phyloP scores from a whole-genome alignment of 2,329 filamentous ascomycete genomes.

The Arthrinium puccinioides region DNA sequence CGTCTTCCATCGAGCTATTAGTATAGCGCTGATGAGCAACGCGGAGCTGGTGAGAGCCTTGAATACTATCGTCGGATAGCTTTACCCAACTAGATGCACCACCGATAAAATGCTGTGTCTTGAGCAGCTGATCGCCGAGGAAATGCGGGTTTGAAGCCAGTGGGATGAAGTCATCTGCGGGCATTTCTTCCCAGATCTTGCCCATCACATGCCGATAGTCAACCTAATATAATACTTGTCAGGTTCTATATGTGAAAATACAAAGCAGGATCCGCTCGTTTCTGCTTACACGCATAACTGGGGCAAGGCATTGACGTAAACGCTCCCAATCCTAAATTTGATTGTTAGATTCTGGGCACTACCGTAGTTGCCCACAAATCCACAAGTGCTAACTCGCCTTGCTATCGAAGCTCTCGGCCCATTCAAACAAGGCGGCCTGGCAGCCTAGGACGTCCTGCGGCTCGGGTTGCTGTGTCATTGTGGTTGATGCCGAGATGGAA shows the following conservation, averaged over 20 bases:
- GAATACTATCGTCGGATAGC: constrained; percentile 37
- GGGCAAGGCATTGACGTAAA: constrained; percentile 23
- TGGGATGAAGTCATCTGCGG: constrained; percentile 42
- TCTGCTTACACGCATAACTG: constrained; percentile 35
- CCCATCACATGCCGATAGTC: constrained; percentile 32
- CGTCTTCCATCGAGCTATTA: constrained; percentile 34
- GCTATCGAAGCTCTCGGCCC: constrained; percentile 34
- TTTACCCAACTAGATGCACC: constrained; percentile 44
- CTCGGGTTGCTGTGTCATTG: too few relatives aligned
- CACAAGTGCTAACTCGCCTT: constrained; percentile 7
- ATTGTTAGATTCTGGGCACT: neutral
- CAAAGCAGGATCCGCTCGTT: too few relatives aligned
- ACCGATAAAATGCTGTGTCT: constrained; percentile 51
- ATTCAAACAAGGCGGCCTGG: constrained; percentile 29
- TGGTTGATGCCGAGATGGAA: too few relatives aligned
- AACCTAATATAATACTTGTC: too few relatives aligned
- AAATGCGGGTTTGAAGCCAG: constrained; percentile 45
- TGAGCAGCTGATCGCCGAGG: constrained; percentile 44
- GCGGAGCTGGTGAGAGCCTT: constrained; percentile 48
- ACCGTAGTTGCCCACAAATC: too few relatives aligned
- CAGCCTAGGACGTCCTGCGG: too few relatives aligned
- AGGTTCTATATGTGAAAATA: too few relatives aligned
- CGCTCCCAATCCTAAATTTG: constrained; percentile 19
- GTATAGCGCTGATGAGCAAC: constrained; percentile 50
- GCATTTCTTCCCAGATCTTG: constrained; percentile 49